These are phyloP conservation scores for Toxoplasma gondii DNA, from an alignment of 169 alveolate species.

Conservation along the genomic window DNA sequence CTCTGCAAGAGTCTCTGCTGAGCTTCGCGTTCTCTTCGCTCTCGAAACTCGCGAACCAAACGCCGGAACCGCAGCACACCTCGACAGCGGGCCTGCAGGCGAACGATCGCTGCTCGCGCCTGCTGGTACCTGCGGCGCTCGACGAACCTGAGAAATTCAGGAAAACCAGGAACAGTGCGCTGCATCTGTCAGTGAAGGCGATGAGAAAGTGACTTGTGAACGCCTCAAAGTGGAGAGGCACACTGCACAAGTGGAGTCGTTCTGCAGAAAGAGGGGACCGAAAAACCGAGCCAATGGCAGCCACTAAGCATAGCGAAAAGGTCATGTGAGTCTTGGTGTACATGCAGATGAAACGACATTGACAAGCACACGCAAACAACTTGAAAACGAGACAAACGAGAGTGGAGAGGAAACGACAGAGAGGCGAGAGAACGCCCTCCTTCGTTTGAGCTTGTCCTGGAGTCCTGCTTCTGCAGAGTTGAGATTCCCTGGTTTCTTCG, in stretches of 20 bases:
- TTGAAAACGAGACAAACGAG: too few species aligned
- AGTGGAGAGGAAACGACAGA: too few species aligned
- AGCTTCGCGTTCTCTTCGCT: neutral
- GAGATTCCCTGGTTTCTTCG: too few species aligned
- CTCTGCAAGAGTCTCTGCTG: neutral
- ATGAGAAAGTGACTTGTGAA: neutral
- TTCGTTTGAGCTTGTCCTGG: too few species aligned
- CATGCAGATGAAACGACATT: too few species aligned
- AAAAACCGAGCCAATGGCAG: neutral
- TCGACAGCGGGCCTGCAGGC: neutral
- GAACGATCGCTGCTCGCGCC: neutral
- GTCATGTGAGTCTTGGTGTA: neutral
- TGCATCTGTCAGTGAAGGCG: neutral
- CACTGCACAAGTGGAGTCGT: neutral
- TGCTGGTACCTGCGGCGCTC: constrained; percentile 25
- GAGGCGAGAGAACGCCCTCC: too few species aligned
- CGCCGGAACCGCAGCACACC: constrained; percentile 32
- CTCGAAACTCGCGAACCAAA: neutral
- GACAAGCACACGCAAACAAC: too few species aligned
- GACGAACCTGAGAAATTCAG: neutral
- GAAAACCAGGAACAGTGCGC: neutral
- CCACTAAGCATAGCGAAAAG: neutral
- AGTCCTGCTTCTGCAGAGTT: too few species aligned
- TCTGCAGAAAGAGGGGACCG: neutral
- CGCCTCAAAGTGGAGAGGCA: neutral